Percentiles rank a stretch among this genome's conserved stretches.
phyloP scores from a whole-genome alignment of 140 eudicot species.

The Artemisia princeps region DNA sequence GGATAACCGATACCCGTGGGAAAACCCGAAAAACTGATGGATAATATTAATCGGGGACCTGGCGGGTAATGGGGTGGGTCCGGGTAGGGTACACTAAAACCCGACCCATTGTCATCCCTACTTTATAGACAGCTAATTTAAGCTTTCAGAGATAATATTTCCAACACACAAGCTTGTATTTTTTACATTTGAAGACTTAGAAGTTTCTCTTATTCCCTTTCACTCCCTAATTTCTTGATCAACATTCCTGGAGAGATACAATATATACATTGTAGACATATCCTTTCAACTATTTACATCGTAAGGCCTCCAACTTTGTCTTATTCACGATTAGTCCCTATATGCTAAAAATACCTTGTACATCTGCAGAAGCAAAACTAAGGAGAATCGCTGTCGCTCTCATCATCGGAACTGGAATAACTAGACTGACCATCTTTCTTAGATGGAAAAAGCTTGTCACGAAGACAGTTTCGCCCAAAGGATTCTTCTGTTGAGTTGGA shows the following conservation, averaged over 20 bases:
- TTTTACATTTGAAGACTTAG: background rate
- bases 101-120: no score
- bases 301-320: conserved; percentile 13
- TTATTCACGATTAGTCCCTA: conserved; percentile 15
- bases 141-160: background rate
- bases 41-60: no score
- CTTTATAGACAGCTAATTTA: background rate
- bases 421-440: conserved; percentile 39
- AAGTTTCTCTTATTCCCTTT: background rate
- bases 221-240: background rate
- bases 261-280: background rate
- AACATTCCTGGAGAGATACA: background rate
- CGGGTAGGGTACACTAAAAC: no score
- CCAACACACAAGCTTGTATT: conserved; percentile 7
- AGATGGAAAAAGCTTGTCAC: conserved; percentile 45
- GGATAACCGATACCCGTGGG: no score
- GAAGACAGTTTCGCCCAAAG: conserved; percentile 21
- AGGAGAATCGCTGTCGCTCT: conserved; percentile 30
- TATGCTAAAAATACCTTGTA: background rate
- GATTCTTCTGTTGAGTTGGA: conserved; percentile 22
- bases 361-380: conserved; percentile 9
- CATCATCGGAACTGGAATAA: conserved; percentile 48
- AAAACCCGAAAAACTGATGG: no score
- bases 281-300: conserved; percentile 16
- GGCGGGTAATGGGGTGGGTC: no score